Evolutionary conservation across 768 basidiomycete genomes (phyloP).

Genomic region (Leccinellum albellum): DNA sequence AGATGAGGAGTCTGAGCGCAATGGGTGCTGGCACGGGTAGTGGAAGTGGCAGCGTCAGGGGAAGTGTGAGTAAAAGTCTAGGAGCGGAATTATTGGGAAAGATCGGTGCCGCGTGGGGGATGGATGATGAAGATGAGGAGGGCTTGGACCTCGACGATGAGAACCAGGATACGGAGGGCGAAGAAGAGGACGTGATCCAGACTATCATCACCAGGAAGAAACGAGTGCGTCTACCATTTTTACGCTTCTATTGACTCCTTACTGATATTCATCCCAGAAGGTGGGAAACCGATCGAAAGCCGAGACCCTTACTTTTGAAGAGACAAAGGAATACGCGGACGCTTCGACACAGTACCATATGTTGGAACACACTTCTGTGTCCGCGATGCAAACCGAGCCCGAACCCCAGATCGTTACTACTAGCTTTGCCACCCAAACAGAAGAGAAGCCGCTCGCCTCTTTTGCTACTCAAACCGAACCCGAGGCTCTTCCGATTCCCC

Average conservation of each 20-base stretch:
- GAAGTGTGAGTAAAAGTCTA: slow-evolving; percentile 67
- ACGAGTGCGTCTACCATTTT: slow-evolving; percentile 43
- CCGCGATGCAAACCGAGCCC: slow-evolving; percentile 59
- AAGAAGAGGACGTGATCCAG: slow-evolving; percentile 66
- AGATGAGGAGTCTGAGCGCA: slow-evolving; percentile 58
- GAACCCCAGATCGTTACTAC: slow-evolving; percentile 45
- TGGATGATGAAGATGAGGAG: slow-evolving; percentile 41
- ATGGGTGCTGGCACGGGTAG: slow-evolving; percentile 38
- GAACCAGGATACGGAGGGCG: slow-evolving; percentile 58
- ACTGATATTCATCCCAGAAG: slow-evolving; percentile 44
- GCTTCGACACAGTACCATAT: slow-evolving; percentile 68
- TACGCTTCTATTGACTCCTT: slow-evolving; percentile 4
- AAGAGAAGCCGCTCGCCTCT: slow-evolving; percentile 25
- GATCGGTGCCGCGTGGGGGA: slow-evolving; percentile 46
- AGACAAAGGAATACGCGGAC: slow-evolving; percentile 74
- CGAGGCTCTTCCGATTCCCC: slow-evolving; percentile 30
- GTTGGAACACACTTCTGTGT: slow-evolving; percentile 44
- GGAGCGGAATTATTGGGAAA: slow-evolving; percentile 69
- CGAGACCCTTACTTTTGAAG: slow-evolving; percentile 47
- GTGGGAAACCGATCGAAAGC: slow-evolving; percentile 55
- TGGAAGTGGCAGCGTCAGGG: slow-evolving; percentile 46
- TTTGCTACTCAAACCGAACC: slow-evolving; percentile 40
- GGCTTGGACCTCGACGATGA: slow-evolving; percentile 35
- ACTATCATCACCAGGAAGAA: slow-evolving; percentile 87
- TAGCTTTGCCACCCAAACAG: slow-evolving; percentile 58